These are phyloP conservation scores for Plenodomus tracheiphilus DNA, from an alignment of 2,329 filamentous ascomycete species.

Conservation along the genomic window DNA sequence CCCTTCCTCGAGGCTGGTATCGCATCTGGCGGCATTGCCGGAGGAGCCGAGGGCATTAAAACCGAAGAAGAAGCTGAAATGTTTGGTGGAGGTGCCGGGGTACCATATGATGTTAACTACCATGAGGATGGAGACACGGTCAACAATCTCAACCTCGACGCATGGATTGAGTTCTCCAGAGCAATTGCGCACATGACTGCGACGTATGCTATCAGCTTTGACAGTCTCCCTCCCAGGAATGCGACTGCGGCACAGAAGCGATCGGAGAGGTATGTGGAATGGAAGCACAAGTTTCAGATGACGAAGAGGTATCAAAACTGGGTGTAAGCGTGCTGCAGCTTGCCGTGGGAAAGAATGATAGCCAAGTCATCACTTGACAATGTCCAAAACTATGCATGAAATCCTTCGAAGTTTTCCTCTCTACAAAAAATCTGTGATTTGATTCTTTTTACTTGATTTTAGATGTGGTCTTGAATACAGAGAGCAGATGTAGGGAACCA, in stretches of 20 bases:
- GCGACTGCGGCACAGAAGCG: conserved; percentile 23
- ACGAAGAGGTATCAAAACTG: conserved; percentile 26
- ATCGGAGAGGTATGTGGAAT: conserved; percentile 20
- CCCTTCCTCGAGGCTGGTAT: conserved; percentile 75
- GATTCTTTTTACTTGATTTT: no score
- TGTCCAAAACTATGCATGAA: no score
- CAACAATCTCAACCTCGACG: conserved; percentile 38
- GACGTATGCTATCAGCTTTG: conserved; percentile 40
- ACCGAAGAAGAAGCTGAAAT: conserved; percentile 64
- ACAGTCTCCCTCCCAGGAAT: conserved; percentile 34
- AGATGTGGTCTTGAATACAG: no score
- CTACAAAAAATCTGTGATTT: no score
- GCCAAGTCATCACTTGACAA: not conserved
- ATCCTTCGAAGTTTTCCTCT: no score
- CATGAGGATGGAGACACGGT: conserved; percentile 43
- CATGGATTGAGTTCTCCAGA: conserved; percentile 57
- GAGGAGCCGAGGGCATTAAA: conserved; percentile 77
- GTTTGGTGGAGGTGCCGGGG: conserved; percentile 66
- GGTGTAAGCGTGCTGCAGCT: conserved; percentile 10
- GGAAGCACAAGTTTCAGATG: conserved; percentile 23
- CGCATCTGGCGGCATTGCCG: conserved; percentile 74
- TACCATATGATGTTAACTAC: conserved; percentile 40
- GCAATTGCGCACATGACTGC: conserved; percentile 60
- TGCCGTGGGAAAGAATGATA: not conserved
- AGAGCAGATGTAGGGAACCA: no score